These are phyloP conservation scores for Kuraishia capsulata DNA, from an alignment of 805 yeast genomes.

Conservation along the genomic window DNA sequence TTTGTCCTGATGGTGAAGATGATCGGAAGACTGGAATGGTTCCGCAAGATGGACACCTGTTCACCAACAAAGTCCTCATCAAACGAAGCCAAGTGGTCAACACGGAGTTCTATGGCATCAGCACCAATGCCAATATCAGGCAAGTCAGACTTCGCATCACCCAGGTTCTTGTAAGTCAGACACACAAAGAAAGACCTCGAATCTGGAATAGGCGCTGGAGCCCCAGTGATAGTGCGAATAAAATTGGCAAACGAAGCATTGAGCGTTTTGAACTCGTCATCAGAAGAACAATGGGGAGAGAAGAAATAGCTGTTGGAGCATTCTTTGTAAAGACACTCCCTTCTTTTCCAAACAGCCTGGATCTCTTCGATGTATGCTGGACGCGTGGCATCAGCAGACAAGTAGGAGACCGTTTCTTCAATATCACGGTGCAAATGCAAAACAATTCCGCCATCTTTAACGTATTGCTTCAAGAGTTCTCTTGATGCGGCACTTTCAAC, in stretches of 20 bases:
- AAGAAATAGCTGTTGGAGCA: constrained; percentile 73
- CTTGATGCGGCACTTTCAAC: constrained; percentile 74
- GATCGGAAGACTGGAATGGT: constrained; percentile 59
- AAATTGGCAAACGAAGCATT: constrained; percentile 50
- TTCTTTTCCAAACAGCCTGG: constrained; percentile 71
- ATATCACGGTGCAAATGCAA: constrained; percentile 86
- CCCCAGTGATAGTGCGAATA: constrained; percentile 56
- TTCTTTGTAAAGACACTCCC: constrained; percentile 71
- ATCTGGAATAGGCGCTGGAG: constrained; percentile 27
- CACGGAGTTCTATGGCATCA: constrained; percentile 77
- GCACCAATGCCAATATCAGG: constrained; percentile 56
- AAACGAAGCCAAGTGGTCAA: constrained; percentile 52
- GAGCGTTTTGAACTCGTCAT: constrained; percentile 44
- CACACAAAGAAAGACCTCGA: constrained; percentile 62
- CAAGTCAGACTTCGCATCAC: constrained; percentile 31
- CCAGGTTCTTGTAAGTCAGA: constrained; percentile 58
- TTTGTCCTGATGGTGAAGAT: constrained; percentile 72
- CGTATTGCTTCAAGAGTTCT: constrained; percentile 45
- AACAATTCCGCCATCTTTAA: constrained; percentile 54
- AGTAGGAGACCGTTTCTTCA: constrained; percentile 66
- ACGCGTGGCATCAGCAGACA: constrained; percentile 71
- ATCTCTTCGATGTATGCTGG: constrained; percentile 84
- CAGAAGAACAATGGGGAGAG: constrained; percentile 60
- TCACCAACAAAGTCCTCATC: constrained; percentile 52
- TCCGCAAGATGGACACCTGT: constrained; percentile 65